Evolutionary conservation across 495 filamentous ascomycete species (phyloP).

Genomic region (Pyrenopolyporus hunteri): DNA sequence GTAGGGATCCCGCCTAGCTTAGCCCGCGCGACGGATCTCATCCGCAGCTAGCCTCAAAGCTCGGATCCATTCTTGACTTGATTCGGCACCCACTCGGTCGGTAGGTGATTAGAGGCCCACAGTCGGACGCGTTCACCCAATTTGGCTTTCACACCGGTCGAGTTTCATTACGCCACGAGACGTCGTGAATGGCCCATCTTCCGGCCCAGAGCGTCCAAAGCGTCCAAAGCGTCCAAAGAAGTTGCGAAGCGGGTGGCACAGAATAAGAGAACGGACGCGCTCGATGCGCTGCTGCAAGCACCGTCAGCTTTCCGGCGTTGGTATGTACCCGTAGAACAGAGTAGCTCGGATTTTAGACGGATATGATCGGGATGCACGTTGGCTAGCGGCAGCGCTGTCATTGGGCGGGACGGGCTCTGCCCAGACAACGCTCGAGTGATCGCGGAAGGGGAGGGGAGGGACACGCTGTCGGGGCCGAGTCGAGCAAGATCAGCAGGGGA

Average conservation of each 20-base stretch:
- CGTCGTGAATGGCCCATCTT: not conserved
- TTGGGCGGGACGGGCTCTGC: conserved; percentile 19
- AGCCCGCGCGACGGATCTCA: conserved; percentile 21
- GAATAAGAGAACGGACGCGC: not conserved
- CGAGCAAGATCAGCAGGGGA: conserved; percentile 33
- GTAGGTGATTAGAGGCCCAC: conserved; percentile 16
- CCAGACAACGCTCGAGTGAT: conserved; percentile 26
- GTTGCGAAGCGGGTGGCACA: too few species aligned
- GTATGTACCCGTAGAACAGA: not conserved
- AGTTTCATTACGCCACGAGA: conserved; percentile 34
- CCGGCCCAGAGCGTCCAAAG: not conserved
- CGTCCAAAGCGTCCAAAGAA: too few species aligned
- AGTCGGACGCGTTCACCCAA: conserved; percentile 21
- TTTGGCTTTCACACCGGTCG: conserved; percentile 7
- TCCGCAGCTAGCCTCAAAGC: conserved; percentile 14
- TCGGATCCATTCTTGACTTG: conserved; percentile 12
- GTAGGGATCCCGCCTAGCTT: conserved; percentile 15
- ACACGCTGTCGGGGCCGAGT: conserved; percentile 18
- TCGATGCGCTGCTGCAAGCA: conserved; percentile 21
- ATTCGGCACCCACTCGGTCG: conserved; percentile 36
- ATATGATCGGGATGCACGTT: conserved; percentile 18
- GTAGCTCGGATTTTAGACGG: conserved; percentile 22
- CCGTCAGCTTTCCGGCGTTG: not conserved
- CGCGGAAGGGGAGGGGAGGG: conserved; percentile 20
- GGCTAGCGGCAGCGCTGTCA: conserved; percentile 30